Evolutionary conservation across 2,329 filamentous ascomycete genomes (phyloP), one percentile per base, ranked within the genome.

Genomic region (Aspergillus quadricinctus): DNA sequence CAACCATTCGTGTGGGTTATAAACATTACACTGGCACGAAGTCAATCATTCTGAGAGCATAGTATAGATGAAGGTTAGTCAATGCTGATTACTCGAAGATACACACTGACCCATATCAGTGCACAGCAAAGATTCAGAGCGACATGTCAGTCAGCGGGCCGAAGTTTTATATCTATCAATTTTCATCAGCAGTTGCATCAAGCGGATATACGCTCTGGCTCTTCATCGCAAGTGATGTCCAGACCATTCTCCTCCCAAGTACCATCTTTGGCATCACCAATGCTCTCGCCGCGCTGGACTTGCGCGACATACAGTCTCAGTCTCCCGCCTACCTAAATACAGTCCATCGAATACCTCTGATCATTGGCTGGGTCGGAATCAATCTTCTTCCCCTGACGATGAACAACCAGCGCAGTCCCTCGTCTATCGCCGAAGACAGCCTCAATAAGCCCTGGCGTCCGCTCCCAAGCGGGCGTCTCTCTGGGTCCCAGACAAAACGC

Each of bases 371-470:
- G 41, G 59, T 54, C 28, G 69, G 66, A 57, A 55, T 62, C 5
- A 71, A 69, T 35, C 63, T 70, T 3, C 57, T 75, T 23, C 61
- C 72, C 29, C 74, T 73, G 57, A 66, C 66, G 50, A 65, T 77
- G 19, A 68, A 69, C 35, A 78, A 78, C 59, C 76, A 78, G 54
- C 68, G 74, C 2, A 59, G 62, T 2, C 59, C 66, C 2, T 61
- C 59, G 3, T 66, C 75, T 3, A 60, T 75, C 8, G 48, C 58
- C 0, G 77, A 79, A 56, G 77, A 78, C 60, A 31, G 46, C 0
- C 52, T 74, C 51, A 79, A 79, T 66, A 78, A 78, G 53, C 73
- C 75, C 19, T 69, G 66, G 63, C 62, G 72, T 4, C 68, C 71
- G 0, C 56, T 75, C 11, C 67, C 71, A 3, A 55, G 58, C 2